Conservation (phyloP, 2,329 filamentous ascomycete species). For the Aspergillus sp. region DNA sequence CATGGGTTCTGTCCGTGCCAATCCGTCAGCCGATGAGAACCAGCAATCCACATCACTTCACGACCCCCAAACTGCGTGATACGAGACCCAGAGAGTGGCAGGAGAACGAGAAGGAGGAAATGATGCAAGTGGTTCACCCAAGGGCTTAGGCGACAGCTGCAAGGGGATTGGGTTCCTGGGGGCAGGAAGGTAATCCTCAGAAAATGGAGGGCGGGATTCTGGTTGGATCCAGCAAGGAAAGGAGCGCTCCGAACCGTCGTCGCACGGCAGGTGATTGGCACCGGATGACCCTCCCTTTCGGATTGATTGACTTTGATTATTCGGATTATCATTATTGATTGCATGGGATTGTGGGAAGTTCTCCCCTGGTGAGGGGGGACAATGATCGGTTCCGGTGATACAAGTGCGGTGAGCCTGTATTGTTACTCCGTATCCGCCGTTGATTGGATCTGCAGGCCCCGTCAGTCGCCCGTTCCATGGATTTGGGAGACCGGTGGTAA, state of each 20-base stretch:
- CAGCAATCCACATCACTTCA: too few relatives aligned
- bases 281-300: constrained; percentile 6
- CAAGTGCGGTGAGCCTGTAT: constrained; percentile 4
- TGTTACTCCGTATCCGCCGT: neutral
- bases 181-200: constrained; percentile 2
- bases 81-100: neutral
- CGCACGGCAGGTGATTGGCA: constrained; percentile 25
- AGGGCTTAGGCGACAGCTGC: constrained; percentile 17
- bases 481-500: constrained; percentile 5
- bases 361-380: too few relatives aligned
- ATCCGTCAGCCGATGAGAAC: neutral
- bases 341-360: too few relatives aligned
- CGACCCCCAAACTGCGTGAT: neutral
- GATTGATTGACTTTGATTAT: too few relatives aligned
- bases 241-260: constrained; percentile 35
- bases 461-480: constrained; percentile 15
- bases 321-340: too few relatives aligned
- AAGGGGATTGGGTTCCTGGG: constrained; percentile 4
- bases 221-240: constrained; percentile 19
- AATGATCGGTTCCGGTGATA: constrained; percentile 17
- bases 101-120: neutral
- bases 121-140: constrained; percentile 8
- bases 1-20: neutral
- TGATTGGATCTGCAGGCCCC: constrained; percentile 9
- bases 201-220: constrained; percentile 6